These are phyloP conservation scores for Tylopilus vinaceipallidus DNA, from an alignment of 768 basidiomycete genomes.

Conservation along the genomic window DNA sequence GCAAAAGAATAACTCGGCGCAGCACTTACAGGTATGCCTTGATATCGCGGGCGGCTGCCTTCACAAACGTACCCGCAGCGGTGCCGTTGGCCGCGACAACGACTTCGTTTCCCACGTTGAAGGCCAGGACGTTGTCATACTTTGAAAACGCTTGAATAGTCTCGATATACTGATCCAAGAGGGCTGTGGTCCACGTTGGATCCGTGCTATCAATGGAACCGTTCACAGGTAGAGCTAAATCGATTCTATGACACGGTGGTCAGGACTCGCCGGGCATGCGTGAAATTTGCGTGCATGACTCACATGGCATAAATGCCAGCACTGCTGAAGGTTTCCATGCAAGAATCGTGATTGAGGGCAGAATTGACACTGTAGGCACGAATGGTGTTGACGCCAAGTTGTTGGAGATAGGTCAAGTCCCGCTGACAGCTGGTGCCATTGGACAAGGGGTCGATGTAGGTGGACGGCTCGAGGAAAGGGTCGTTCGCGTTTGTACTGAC, in stretches of 20 bases:
- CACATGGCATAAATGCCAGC: constrained; percentile 91
- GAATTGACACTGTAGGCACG: constrained; percentile 88
- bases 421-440: constrained; percentile 65
- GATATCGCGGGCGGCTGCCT: constrained; percentile 86
- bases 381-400: constrained; percentile 77
- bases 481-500: constrained; percentile 48
- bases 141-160: constrained; percentile 80
- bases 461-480: constrained; percentile 67
- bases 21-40: constrained; percentile 77
- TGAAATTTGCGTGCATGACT: constrained; percentile 27
- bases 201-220: constrained; percentile 75
- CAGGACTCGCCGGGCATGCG: constrained; percentile 7
- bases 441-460: constrained; percentile 78
- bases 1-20: not conserved
- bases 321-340: constrained; percentile 73
- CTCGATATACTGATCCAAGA: constrained; percentile 72
- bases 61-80: constrained; percentile 72
- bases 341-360: constrained; percentile 78
- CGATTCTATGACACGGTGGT: constrained; percentile 58
- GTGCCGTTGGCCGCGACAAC: constrained; percentile 55
- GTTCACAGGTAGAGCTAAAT: constrained; percentile 80
- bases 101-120: constrained; percentile 87
- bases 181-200: constrained; percentile 79
- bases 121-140: constrained; percentile 88
- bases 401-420: constrained; percentile 74